Base-by-base conservation (phyloP, 805 yeast species). In the Candida piceae region DNA sequence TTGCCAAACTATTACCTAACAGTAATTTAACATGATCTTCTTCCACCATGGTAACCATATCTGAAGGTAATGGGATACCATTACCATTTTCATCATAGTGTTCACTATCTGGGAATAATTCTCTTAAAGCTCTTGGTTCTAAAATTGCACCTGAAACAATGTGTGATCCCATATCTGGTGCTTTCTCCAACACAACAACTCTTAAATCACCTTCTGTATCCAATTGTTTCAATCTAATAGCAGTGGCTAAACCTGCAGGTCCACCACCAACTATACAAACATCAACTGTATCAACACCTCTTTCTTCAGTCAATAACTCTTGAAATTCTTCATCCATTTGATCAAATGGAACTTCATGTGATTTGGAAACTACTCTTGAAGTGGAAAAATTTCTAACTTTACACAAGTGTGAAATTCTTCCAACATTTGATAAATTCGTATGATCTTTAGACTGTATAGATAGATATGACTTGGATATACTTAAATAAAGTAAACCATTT, bases 211-310 rank as follows among this genome's bases (percentile, higher is more conserved):
- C 83, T 20, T 69, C 62, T 36, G 71, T 65, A 53, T 89, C 96
- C 24, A 90, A 63, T 57, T 89, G 96, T 59, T 93, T 93, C 42
- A 87, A 67, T 48, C 75, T 73, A 44, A 93, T 93, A 10, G 97
- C 97, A 2, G 98, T 82, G 1, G 96, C 89, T 34, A 93, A 66
- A 3, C 98, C 98, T 1, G 97, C 94, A 6, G 97, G 97, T 0
- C 98, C 98, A 24, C 95, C 97, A 29, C 98, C 98, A 2, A 93
- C 95, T 35, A 93, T 87, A 52, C 95, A 84, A 16, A 93, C 95
- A 59, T 93, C 98, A 11, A 86, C 96, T 22, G 76, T 74, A 54
- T 93, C 98, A 11, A 70, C 74, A 5, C 84, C 95, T 39, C 97
- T 69, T 44, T 80, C 85, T 43, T 76, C 81, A 1, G 66, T 65